Conservation (phyloP, 441 rosid species). For the Jatropha podagrica region DNA sequence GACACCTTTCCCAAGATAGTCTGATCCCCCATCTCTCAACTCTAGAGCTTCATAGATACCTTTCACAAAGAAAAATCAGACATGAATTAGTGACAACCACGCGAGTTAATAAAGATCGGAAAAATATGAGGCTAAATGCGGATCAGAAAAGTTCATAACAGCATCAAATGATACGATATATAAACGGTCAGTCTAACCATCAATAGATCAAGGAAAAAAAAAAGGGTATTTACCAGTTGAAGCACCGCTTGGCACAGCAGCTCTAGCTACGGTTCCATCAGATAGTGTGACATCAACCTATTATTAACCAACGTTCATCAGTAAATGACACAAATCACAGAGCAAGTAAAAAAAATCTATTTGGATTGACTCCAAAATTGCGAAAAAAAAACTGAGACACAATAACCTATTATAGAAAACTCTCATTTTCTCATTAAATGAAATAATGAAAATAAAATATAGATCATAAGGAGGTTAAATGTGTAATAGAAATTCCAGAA, state of each 20-base stretch:
- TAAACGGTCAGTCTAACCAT: background rate
- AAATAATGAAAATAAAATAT: too few species aligned
- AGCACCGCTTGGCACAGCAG: conserved; percentile 94
- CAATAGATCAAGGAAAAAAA: background rate
- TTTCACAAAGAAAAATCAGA: conserved; percentile 4
- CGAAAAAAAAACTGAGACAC: too few species aligned
- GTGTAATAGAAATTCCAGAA: too few species aligned
- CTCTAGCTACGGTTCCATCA: conserved; percentile 50
- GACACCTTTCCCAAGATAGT: conserved; percentile 96
- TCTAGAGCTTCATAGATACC: conserved; percentile 97
- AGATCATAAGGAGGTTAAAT: background rate
- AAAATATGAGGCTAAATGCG: too few species aligned
- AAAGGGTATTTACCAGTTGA: conserved; percentile 66
- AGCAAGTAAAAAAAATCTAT: background rate
- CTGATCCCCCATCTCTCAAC: conserved; percentile 91
- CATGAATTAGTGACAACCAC: too few species aligned
- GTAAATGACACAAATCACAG: background rate
- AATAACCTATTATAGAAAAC: too few species aligned
- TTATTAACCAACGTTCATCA: background rate
- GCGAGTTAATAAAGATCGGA: too few species aligned
- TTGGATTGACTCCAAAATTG: background rate
- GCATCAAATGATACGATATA: too few species aligned
- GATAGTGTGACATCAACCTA: conserved; percentile 66
- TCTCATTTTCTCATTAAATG: too few species aligned
- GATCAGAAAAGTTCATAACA: too few species aligned